These are phyloP conservation scores for Trichomonascaceae sp. DNA, from an alignment of 1,139 yeast genomes.

Conservation along the genomic window DNA sequence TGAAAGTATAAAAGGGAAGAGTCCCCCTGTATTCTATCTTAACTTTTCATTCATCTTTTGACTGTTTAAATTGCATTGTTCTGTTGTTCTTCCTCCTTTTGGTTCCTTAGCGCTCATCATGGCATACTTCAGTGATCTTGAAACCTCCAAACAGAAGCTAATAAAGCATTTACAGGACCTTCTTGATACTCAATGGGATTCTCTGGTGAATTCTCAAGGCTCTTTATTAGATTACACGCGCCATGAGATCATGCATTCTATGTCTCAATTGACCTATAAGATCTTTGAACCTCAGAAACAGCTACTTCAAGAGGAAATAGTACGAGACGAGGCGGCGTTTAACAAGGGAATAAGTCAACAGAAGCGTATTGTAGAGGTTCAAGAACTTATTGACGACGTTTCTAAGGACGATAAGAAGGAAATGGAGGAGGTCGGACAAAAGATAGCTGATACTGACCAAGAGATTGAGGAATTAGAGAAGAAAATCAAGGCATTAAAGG, in stretches of 20 bases:
- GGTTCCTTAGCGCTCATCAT: no score
- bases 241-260: constrained; percentile 18
- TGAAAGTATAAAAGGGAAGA: no score
- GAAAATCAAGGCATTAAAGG: constrained; percentile 10
- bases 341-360: background rate
- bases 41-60: no score
- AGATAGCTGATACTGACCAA: background rate
- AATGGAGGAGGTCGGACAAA: background rate
- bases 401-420: constrained; percentile 7
- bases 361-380: constrained; percentile 4
- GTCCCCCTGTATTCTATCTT: no score
- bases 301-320: constrained; percentile 1
- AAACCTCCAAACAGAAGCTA: constrained; percentile 9
- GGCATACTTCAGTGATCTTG: background rate
- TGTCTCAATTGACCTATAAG: constrained; percentile 14
- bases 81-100: background rate
- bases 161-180: constrained; percentile 18
- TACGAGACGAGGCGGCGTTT: background rate
- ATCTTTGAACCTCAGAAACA: constrained; percentile 6
- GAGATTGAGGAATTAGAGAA: constrained; percentile 6
- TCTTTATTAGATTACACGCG: constrained; percentile 19
- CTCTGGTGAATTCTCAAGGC: constrained; percentile 17
- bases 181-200: constrained; percentile 25
- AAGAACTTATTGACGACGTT: constrained; percentile 13
- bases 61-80: no score